Percentiles rank a stretch among this genome's conserved stretches.
phyloP scores from a whole-genome alignment of 352 stramenopile genomes.

The Pythium phragmiticola region DNA sequence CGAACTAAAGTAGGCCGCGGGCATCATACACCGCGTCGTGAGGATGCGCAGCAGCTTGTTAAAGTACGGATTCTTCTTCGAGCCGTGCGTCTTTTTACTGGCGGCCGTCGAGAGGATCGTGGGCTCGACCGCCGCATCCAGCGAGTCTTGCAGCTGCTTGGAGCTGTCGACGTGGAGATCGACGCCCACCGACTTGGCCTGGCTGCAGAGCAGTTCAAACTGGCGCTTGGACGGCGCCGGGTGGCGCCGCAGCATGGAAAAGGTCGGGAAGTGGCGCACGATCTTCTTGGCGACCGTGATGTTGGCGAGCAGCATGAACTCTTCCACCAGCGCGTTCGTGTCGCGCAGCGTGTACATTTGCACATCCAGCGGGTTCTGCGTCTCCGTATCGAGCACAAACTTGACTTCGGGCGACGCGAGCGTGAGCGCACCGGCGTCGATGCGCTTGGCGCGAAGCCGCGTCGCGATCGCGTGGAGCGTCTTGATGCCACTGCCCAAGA shows the following conservation, averaged over 20 bases:
- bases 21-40: slow-evolving; percentile 98
- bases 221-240: slow-evolving; percentile 93
- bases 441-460: slow-evolving; percentile 91
- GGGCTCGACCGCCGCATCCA: slow-evolving; percentile 73
- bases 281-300: slow-evolving; percentile 98
- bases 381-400: slow-evolving; percentile 99
- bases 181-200: slow-evolving; percentile 82
- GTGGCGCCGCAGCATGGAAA: slow-evolving; percentile 95
- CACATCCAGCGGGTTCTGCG: slow-evolving; percentile 97
- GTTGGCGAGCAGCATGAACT: slow-evolving; percentile 99
- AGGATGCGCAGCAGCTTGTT: slow-evolving; percentile 98
- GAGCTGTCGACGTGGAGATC: slow-evolving; percentile 77
- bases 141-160: slow-evolving; percentile 72
- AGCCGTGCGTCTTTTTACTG: slow-evolving; percentile 20
- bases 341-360: slow-evolving; percentile 95
- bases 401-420: slow-evolving; percentile 95
- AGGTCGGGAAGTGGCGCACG: slow-evolving; percentile 92
- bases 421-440: slow-evolving; percentile 96
- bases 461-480: slow-evolving; percentile 90
- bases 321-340: slow-evolving; percentile 97
- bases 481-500: slow-evolving; percentile 86
- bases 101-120: slow-evolving; percentile 25
- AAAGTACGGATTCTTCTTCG: slow-evolving; percentile 92
- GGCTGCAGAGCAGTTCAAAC: slow-evolving; percentile 87
- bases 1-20: slow-evolving; percentile 98